phyloP scores from a whole-genome alignment of 352 stramenopile species.

The Globisporangium perplexum region DNA sequence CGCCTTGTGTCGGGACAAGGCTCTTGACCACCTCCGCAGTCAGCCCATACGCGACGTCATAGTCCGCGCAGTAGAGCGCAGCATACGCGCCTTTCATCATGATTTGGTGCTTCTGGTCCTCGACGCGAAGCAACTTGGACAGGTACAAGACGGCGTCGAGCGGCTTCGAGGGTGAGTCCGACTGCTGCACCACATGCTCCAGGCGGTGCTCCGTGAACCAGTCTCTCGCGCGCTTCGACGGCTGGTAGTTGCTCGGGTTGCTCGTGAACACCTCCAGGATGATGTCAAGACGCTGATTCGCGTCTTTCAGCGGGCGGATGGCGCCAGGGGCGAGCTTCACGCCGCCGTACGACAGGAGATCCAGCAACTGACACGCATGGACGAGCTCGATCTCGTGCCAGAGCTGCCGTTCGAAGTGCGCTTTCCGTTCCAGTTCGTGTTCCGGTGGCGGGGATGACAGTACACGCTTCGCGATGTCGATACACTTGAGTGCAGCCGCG shows the following conservation, averaged over 20 bases:
- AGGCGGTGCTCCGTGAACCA: constrained; percentile 33
- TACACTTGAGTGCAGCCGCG: constrained; percentile 22
- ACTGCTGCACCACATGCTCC: constrained; percentile 3
- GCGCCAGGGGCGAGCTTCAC: constrained; percentile 31
- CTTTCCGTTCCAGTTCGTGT: constrained; percentile 15
- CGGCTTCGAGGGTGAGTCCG: constrained; percentile 8
- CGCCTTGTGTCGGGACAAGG: constrained; percentile 1
- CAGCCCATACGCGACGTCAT: constrained; percentile 46
- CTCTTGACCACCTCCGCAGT: constrained; percentile 33
- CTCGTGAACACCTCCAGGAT: constrained; percentile 48
- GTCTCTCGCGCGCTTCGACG: constrained; percentile 28
- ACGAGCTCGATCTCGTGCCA: constrained; percentile 24
- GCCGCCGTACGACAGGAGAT: constrained; percentile 49
- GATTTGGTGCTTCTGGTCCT: constrained; percentile 31
- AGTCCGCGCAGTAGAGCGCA: constrained; percentile 62
- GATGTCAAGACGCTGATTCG: constrained; percentile 29
- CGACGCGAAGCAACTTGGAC: constrained; percentile 40
- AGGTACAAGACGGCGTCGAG: constrained; percentile 47
- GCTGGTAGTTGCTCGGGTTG: constrained; percentile 63
- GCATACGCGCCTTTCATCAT: constrained; percentile 63
- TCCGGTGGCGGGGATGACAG: constrained; percentile 29
- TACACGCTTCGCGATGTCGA: constrained; percentile 27
- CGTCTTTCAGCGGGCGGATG: constrained; percentile 16
- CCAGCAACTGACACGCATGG: constrained; percentile 43
- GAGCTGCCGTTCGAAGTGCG: constrained; percentile 23